These are phyloP conservation scores for Pichia exigua DNA, from an alignment of 805 yeast genomes.

Conservation along the genomic window DNA sequence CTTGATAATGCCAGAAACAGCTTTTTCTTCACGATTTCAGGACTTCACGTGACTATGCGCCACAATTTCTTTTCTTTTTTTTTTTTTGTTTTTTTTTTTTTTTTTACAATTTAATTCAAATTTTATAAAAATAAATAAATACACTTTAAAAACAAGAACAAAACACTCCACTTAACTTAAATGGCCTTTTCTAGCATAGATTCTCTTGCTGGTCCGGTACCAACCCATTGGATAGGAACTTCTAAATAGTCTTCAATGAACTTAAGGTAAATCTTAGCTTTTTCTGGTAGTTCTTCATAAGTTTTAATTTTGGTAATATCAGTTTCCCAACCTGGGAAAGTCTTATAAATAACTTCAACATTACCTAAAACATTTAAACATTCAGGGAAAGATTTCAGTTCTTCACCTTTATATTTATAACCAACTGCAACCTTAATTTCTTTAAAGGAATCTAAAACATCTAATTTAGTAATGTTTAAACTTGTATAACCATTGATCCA, in stretches of 20 bases:
- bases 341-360: conserved; percentile 86
- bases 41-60: not conserved
- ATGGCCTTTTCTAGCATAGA: conserved; percentile 64
- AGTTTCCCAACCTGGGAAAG: conserved; percentile 90
- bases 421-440: conserved; percentile 84
- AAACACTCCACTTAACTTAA: not conserved
- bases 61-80: not conserved
- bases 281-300: conserved; percentile 77
- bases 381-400: conserved; percentile 80
- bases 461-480: conserved; percentile 90
- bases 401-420: conserved; percentile 73
- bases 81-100: too few species aligned
- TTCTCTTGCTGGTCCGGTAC: conserved; percentile 96
- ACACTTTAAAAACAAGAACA: too few species aligned
- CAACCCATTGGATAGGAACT: conserved; percentile 93
- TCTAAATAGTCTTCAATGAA: conserved; percentile 79
- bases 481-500: conserved; percentile 92
- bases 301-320: conserved; percentile 66
- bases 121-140: too few species aligned
- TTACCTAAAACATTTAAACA: conserved; percentile 75
- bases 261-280: conserved; percentile 76
- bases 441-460: conserved; percentile 83
- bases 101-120: too few species aligned
- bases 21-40: not conserved
- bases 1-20: not conserved